A percentile compares a stretch with the other conserved stretches of the same genome.
Evolutionary conservation across 306 rosid species (phyloP).

Genomic region (Fagus crenata): DNA sequence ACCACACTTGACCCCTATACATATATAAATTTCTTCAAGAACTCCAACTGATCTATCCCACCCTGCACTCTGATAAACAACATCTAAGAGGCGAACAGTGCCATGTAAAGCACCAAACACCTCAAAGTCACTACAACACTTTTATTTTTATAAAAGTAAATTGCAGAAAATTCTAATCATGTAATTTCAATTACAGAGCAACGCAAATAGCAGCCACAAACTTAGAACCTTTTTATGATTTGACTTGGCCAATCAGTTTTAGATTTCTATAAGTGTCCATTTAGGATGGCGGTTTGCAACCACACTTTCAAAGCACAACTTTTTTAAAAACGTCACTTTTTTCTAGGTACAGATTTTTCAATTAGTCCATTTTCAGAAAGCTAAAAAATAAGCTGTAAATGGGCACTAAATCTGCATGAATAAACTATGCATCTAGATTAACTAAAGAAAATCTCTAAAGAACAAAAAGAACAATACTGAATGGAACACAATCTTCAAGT

Average conservation of each 20-base stretch:
- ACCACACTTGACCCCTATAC: constrained; percentile 11
- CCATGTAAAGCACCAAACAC: not conserved
- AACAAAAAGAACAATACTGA: not conserved
- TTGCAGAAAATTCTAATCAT: not conserved
- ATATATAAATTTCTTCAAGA: constrained; percentile 11
- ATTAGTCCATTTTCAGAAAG: too few species aligned
- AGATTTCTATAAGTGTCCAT: not conserved
- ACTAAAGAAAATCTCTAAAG: not conserved
- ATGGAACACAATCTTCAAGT: too few species aligned
- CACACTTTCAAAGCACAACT: too few species aligned
- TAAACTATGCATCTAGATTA: not conserved
- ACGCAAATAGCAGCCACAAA: not conserved
- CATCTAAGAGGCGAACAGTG: not conserved
- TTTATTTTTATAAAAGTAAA: not conserved
- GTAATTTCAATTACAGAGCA: not conserved
- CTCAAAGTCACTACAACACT: constrained; percentile 1
- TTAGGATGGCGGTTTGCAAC: too few species aligned
- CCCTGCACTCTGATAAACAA: not conserved
- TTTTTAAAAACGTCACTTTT: too few species aligned
- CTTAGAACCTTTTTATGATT: constrained; percentile 4
- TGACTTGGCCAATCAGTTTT: constrained; percentile 17
- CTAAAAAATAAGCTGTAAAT: too few species aligned
- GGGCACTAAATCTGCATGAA: not conserved
- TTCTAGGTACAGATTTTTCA: too few species aligned
- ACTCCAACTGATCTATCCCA: constrained; percentile 16